phyloP scores from a whole-genome alignment of 2,329 filamentous ascomycete genomes.

The Zymoseptoria pseudotritici region DNA sequence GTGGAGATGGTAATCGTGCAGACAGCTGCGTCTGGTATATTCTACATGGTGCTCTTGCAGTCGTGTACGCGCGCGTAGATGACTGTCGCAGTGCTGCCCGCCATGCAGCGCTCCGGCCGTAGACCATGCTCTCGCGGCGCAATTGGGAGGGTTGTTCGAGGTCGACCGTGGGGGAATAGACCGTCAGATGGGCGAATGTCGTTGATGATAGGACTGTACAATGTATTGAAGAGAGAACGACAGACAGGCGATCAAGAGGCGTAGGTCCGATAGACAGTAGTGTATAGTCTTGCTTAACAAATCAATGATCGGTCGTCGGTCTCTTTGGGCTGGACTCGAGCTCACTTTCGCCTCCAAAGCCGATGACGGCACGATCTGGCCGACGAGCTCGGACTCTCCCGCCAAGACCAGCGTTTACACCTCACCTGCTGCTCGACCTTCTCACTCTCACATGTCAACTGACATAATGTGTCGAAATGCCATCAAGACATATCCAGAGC shows the following conservation, averaged over 20 bases:
- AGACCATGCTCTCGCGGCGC: constrained; percentile 48
- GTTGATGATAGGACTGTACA: neutral
- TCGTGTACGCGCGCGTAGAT: constrained; percentile 24
- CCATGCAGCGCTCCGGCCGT: constrained; percentile 59
- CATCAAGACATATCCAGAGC: too few species aligned
- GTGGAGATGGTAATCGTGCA: constrained; percentile 6
- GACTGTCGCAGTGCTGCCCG: constrained; percentile 45
- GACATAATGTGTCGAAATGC: too few species aligned
- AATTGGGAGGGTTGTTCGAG: neutral
- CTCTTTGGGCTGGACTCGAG: neutral
- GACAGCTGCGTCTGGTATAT: constrained; percentile 20
- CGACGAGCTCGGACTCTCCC: neutral
- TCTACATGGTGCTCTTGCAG: constrained; percentile 20
- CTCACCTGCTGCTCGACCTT: neutral
- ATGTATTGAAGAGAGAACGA: neutral
- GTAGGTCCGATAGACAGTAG: neutral
- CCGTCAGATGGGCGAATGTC: neutral
- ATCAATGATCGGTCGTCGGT: neutral
- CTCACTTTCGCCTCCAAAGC: neutral
- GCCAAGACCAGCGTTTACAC: neutral
- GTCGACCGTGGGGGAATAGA: too few species aligned
- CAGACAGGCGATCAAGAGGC: neutral
- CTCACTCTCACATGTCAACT: neutral
- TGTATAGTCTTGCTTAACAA: neutral
- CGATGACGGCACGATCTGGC: neutral